Percentiles rank a stretch among this genome's conserved stretches.
phyloP scores from a whole-genome alignment of 2,329 filamentous ascomycete species.

The Aspergillus alliaceus region DNA sequence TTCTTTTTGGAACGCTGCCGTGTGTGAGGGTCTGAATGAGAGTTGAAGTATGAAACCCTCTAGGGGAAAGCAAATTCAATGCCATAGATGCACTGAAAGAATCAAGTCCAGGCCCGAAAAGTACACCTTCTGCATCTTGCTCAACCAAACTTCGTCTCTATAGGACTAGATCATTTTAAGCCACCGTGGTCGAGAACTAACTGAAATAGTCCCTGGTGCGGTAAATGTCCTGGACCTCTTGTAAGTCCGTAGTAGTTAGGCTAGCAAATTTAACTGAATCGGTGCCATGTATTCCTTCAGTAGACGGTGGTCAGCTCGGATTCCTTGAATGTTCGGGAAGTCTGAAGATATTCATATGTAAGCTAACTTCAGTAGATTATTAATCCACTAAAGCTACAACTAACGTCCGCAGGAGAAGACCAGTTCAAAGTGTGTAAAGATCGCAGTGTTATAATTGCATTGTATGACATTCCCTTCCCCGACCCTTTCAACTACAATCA shows the following conservation, averaged over 20 bases:
- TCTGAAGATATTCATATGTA: neutral
- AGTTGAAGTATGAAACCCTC: too few species aligned
- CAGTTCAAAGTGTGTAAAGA: neutral
- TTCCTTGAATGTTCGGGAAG: neutral
- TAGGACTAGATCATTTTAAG: neutral
- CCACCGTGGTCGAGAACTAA: neutral
- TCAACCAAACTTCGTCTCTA: too few species aligned
- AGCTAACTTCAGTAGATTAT: neutral
- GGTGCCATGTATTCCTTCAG: neutral
- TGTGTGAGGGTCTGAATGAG: too few species aligned
- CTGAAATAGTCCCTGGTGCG: neutral
- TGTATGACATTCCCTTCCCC: neutral
- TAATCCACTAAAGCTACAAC: neutral
- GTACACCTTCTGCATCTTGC: too few species aligned
- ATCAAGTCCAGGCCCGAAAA: too few species aligned
- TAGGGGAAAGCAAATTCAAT: too few species aligned
- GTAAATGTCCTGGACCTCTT: too few species aligned
- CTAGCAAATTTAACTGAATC: too few species aligned
- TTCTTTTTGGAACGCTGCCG: too few species aligned
- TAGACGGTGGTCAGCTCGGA: neutral
- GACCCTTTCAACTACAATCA: neutral
- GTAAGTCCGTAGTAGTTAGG: too few species aligned
- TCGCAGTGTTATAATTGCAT: neutral
- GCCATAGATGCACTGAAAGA: too few species aligned
- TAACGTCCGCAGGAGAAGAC: neutral